These are phyloP conservation scores for Phytophthora pseudosyringae DNA, from an alignment of 352 stramenopile species.

Conservation along the genomic window DNA sequence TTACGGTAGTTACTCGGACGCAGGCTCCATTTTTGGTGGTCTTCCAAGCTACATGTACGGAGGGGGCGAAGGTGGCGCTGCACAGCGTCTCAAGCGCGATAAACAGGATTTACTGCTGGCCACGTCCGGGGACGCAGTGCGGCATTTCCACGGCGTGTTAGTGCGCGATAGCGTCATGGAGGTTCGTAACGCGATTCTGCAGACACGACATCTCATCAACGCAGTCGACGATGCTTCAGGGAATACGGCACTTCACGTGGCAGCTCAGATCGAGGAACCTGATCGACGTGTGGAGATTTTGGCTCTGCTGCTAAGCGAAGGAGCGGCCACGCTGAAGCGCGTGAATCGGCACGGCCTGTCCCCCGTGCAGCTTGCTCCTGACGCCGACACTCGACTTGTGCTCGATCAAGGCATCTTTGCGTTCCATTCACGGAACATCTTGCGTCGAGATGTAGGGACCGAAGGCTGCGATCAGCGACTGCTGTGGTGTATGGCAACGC, in stretches of 20 bases:
- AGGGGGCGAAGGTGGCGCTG: neutral
- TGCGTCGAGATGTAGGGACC: neutral
- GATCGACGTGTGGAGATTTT: constrained; percentile 55
- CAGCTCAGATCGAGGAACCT: constrained; percentile 54
- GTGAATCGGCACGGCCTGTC: constrained; percentile 64
- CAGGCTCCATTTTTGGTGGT: constrained; percentile 62
- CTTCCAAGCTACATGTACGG: constrained; percentile 35
- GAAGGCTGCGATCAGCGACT: constrained; percentile 34
- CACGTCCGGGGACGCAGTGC: constrained; percentile 34
- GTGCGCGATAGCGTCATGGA: constrained; percentile 60
- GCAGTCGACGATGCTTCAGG: constrained; percentile 53
- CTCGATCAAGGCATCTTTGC: constrained; percentile 59
- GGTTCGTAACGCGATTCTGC: constrained; percentile 54
- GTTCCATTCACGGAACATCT: constrained; percentile 41
- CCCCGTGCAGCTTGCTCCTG: constrained; percentile 49
- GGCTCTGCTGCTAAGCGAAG: constrained; percentile 61
- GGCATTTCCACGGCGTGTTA: constrained; percentile 55
- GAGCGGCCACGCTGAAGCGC: constrained; percentile 46
- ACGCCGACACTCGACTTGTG: constrained; percentile 33
- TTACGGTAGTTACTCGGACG: constrained; percentile 63
- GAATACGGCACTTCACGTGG: constrained; percentile 68
- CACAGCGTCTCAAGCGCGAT: constrained; percentile 3
- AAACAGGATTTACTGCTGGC: constrained; percentile 21
- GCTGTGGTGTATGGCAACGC: constrained; percentile 59
- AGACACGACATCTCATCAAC: constrained; percentile 62